phyloP scores from a whole-genome alignment of 768 basidiomycete species.

The Aureoboletus auriporus region DNA sequence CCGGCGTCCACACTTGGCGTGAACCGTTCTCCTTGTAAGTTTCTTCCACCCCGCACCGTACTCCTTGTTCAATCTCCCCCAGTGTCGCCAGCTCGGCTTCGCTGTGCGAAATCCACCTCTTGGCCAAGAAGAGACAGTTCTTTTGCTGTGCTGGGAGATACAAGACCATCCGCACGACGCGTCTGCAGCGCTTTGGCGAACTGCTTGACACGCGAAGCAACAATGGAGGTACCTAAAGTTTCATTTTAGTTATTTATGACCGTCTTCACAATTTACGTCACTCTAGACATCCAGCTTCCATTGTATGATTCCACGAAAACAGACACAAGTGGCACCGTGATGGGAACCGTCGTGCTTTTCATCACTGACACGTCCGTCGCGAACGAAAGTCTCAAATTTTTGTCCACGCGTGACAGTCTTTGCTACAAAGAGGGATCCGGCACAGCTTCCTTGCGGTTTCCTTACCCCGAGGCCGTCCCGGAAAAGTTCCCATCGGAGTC shows the following conservation, averaged over 20 bases:
- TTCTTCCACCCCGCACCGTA: background rate
- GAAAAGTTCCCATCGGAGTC: slow-evolving; percentile 20
- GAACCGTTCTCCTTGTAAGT: slow-evolving; percentile 29
- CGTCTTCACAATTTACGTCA: slow-evolving; percentile 28
- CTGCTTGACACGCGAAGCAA: slow-evolving; percentile 24
- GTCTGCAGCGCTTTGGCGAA: slow-evolving; percentile 19
- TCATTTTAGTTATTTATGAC: slow-evolving; percentile 30
- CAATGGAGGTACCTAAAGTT: slow-evolving; percentile 21
- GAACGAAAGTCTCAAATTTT: slow-evolving; percentile 9
- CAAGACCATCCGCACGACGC: slow-evolving; percentile 28
- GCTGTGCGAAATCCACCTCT: slow-evolving; percentile 25
- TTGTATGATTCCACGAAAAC: slow-evolving; percentile 29
- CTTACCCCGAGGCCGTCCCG: slow-evolving; percentile 17
- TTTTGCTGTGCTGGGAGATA: slow-evolving; percentile 25
- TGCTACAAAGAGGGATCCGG: slow-evolving; percentile 14
- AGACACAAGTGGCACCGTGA: slow-evolving; percentile 23
- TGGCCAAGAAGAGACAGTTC: slow-evolving; percentile 26
- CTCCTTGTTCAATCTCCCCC: slow-evolving; percentile 9
- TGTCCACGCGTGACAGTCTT: slow-evolving; percentile 17
- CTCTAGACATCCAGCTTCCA: slow-evolving; percentile 27
- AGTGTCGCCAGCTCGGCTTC: slow-evolving; percentile 20
- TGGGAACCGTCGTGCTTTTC: slow-evolving; percentile 26
- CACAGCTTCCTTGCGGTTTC: slow-evolving; percentile 10
- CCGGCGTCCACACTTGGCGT: slow-evolving; percentile 24
- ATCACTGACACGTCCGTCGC: slow-evolving; percentile 17